These are phyloP conservation scores for Aplosporella prunicola DNA, from an alignment of 2,329 filamentous ascomycete genomes.

Conservation along the genomic window DNA sequence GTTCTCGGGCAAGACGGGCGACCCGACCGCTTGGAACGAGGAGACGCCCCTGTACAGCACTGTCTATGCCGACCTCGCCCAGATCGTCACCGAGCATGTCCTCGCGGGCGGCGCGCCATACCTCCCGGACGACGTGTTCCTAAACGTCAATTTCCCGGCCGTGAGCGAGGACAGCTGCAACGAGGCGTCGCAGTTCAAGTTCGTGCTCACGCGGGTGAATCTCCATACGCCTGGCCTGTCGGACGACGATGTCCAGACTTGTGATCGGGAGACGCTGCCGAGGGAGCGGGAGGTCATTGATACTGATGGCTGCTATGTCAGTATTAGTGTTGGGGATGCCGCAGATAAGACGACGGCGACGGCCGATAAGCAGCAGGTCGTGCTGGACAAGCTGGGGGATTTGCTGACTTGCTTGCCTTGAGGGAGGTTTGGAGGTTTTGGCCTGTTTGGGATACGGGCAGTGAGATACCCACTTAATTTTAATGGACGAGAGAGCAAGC, in stretches of 20 bases:
- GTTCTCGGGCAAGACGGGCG: constrained; percentile 49
- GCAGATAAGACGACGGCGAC: constrained; percentile 51
- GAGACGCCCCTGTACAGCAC: constrained; percentile 42
- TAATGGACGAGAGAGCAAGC: too few relatives aligned
- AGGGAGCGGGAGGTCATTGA: constrained; percentile 47
- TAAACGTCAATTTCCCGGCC: constrained; percentile 62
- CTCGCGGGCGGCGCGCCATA: constrained; percentile 51
- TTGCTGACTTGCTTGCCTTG: constrained; percentile 41
- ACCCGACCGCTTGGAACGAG: constrained; percentile 45
- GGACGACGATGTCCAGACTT: constrained; percentile 46
- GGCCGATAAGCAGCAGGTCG: constrained; percentile 41
- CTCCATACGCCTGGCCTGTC: constrained; percentile 30
- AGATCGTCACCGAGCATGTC: constrained; percentile 48
- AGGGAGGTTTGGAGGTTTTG: background rate
- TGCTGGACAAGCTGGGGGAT: constrained; percentile 41
- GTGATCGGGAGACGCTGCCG: constrained; percentile 47
- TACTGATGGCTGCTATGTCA: constrained; percentile 48
- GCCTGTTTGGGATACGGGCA: too few relatives aligned
- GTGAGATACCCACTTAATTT: too few relatives aligned
- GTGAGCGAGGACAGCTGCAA: constrained; percentile 43
- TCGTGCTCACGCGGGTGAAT: constrained; percentile 54
- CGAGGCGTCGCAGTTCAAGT: constrained; percentile 48
- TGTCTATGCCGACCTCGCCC: constrained; percentile 56
- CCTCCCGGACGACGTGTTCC: constrained; percentile 49
- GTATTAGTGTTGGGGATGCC: constrained; percentile 54